These are phyloP conservation scores for Diutina sp. DNA, from an alignment of 1,139 yeast species.

Conservation along the genomic window DNA sequence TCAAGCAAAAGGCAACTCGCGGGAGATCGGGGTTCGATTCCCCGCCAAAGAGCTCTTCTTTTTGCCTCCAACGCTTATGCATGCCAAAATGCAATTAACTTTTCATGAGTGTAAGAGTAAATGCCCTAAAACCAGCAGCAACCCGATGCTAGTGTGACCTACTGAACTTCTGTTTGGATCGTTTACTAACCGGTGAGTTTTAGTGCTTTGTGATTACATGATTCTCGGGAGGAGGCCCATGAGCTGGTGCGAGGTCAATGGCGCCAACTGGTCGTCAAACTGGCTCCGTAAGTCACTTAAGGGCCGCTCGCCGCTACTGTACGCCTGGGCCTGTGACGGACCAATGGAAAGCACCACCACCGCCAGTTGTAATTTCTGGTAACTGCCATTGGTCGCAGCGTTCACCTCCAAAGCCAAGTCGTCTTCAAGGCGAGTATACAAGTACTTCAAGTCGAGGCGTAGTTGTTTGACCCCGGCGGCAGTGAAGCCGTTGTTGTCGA, in stretches of 20 bases:
- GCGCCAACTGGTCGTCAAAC: not conserved
- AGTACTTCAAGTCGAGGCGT: conserved; percentile 33
- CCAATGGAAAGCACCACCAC: not conserved
- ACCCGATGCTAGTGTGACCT: too few species aligned
- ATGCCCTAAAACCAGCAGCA: too few species aligned
- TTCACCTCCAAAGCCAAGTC: conserved; percentile 9
- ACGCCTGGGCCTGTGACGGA: not conserved
- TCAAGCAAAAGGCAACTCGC: too few species aligned
- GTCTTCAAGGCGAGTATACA: conserved; percentile 25
- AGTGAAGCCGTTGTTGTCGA: conserved; percentile 54
- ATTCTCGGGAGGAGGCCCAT: not conserved
- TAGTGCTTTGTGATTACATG: not conserved
- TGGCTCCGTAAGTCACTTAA: not conserved
- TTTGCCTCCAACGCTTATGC: too few species aligned
- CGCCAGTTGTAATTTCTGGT: not conserved
- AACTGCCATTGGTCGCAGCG: not conserved
- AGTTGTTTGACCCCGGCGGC: conserved; percentile 45
- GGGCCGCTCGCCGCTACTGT: not conserved
- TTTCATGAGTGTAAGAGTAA: too few species aligned
- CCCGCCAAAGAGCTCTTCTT: too few species aligned
- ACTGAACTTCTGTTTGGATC: too few species aligned
- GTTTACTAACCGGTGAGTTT: not conserved
- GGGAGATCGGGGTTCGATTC: too few species aligned
- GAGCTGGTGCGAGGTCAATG: not conserved
- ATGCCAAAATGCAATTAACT: too few species aligned